Percentiles rank a stretch among this genome's conserved stretches.
Conservation (phyloP, 805 yeast species). For the Sungouiella thailandica region DNA sequence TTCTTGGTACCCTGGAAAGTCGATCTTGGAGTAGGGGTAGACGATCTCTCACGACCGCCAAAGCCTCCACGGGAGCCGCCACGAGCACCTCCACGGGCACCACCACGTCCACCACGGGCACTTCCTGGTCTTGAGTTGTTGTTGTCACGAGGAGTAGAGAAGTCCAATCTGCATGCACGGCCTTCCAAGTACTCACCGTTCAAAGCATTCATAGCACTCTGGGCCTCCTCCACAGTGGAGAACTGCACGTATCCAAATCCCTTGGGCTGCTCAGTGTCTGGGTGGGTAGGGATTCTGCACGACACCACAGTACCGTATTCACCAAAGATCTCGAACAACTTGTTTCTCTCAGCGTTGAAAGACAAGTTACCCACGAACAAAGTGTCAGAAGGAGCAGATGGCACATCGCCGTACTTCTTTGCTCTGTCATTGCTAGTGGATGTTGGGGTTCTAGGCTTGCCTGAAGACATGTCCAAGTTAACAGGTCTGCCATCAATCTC, state of each 20-base stretch:
- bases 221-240: constrained; percentile 81
- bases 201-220: constrained; percentile 78
- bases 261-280: constrained; percentile 98
- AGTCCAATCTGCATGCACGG: constrained; percentile 93
- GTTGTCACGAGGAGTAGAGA: constrained; percentile 79
- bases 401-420: constrained; percentile 81
- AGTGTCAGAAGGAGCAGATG: constrained; percentile 92
- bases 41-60: constrained; percentile 37
- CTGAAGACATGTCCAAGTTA: constrained; percentile 86
- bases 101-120: constrained; percentile 30
- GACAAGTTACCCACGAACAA: constrained; percentile 94
- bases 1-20: constrained; percentile 82
- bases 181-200: constrained; percentile 88
- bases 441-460: constrained; percentile 66
- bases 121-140: constrained; percentile 28
- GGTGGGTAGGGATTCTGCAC: constrained; percentile 95
- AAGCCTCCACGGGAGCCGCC: constrained; percentile 24
- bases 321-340: constrained; percentile 66
- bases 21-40: constrained; percentile 60
- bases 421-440: constrained; percentile 63
- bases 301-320: constrained; percentile 79
- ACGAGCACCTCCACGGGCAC: constrained; percentile 20
- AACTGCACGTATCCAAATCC: constrained; percentile 98
- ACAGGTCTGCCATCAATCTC: constrained; percentile 97
- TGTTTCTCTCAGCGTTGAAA: constrained; percentile 82